A percentile compares a stretch with the other conserved stretches of the same genome.
Evolutionary conservation across 2,329 filamentous ascomycete genomes (phyloP).

Genomic region (Colletotrichum liriopes): DNA sequence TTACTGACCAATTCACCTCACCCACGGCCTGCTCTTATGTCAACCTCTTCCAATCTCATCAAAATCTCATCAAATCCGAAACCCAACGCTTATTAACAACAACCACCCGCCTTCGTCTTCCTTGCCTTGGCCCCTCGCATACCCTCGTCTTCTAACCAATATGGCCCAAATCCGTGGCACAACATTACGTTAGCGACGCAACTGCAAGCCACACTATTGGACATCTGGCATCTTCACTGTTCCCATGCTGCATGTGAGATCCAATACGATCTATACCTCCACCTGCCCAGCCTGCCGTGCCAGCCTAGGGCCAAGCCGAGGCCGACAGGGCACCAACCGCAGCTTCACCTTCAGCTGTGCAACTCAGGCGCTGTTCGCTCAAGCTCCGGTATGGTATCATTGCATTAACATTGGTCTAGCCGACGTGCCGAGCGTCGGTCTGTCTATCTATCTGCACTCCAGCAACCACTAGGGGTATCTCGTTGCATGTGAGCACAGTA

Average conservation of each 20-base stretch:
- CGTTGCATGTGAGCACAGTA: conserved; percentile 39
- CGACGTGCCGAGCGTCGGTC: conserved; percentile 31
- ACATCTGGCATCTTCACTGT: conserved; percentile 19
- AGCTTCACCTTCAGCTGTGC: conserved; percentile 8
- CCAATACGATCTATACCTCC: conserved; percentile 33
- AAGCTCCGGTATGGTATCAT: conserved; percentile 7
- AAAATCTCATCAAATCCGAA: conserved; percentile 7
- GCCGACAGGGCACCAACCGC: conserved; percentile 7
- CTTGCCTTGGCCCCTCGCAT: background rate
- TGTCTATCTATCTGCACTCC: conserved; percentile 21
- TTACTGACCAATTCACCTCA: conserved; percentile 18
- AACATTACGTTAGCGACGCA: conserved; percentile 31
- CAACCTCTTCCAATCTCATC: conserved; percentile 19
- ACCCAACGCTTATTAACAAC: background rate
- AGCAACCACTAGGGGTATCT: conserved; percentile 38
- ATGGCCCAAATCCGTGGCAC: conserved; percentile 28
- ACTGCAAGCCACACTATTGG: conserved; percentile 36
- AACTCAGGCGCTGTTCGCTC: conserved; percentile 4
- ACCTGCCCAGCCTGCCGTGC: background rate
- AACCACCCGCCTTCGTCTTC: conserved; percentile 10
- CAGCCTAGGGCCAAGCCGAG: conserved; percentile 19
- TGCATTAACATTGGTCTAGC: conserved; percentile 35
- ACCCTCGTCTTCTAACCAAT: conserved; percentile 18
- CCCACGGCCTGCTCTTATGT: conserved; percentile 28
- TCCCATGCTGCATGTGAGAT: conserved; percentile 39